phyloP scores from a whole-genome alignment of 306 rosid genomes.

The Quercus agrifolia region DNA sequence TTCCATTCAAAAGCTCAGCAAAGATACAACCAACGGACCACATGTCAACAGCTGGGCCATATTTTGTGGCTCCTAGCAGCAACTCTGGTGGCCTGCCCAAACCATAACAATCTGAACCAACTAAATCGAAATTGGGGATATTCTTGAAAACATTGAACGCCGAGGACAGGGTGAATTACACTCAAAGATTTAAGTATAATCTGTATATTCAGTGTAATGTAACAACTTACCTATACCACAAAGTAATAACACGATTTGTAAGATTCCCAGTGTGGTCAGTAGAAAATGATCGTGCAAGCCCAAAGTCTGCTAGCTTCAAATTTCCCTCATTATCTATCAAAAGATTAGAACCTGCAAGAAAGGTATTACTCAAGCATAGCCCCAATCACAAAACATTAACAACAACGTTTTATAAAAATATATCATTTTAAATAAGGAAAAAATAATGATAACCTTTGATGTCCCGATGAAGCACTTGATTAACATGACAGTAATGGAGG shows the following conservation, averaged over 20 bases:
- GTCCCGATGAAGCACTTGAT: conserved; percentile 75
- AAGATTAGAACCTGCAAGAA: conserved; percentile 64
- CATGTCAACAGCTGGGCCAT: conserved; percentile 77
- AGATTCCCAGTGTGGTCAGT: conserved; percentile 55
- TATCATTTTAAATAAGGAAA: background rate
- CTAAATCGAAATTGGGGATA: background rate
- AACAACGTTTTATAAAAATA: background rate
- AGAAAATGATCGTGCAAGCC: conserved; percentile 57
- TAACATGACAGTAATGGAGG: conserved; percentile 67
- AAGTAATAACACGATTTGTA: conserved; percentile 69
- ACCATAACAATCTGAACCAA: conserved; percentile 8
- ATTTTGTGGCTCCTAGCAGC: conserved; percentile 68
- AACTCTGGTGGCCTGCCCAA: conserved; percentile 68
- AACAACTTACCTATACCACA: conserved; percentile 62
- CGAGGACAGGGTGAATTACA: background rate
- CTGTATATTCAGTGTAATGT: background rate
- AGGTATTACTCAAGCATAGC: conserved; percentile 3
- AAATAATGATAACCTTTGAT: conserved; percentile 49
- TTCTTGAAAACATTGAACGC: background rate
- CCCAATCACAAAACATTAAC: conserved; percentile 9
- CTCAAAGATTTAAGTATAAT: background rate
- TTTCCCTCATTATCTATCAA: conserved; percentile 73
- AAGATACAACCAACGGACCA: conserved; percentile 85
- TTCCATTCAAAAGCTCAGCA: conserved; percentile 69
- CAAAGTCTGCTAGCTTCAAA: conserved; percentile 74